These are phyloP conservation scores for Monosporozyma aquatica DNA, from an alignment of 805 yeast species.

Conservation along the genomic window DNA sequence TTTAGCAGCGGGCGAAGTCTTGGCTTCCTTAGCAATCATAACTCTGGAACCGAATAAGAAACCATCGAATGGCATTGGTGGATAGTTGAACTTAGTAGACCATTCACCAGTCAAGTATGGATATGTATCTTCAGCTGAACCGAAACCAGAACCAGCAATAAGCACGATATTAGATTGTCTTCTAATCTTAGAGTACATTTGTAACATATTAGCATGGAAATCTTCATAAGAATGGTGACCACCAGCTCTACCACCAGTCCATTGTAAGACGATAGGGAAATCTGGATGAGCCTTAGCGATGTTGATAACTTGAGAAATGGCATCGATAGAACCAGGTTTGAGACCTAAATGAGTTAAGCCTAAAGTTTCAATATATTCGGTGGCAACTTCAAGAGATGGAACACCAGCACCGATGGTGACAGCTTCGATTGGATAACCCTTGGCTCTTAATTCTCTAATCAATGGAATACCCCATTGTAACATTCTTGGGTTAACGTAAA, in stretches of 20 bases:
- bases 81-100: constrained; percentile 80
- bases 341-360: constrained; percentile 91
- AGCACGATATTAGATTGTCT: constrained; percentile 80
- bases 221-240: constrained; percentile 99
- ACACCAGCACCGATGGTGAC: constrained; percentile 99
- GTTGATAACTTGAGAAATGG: constrained; percentile 74
- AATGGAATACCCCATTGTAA: constrained; percentile 98
- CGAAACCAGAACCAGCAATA: constrained; percentile 97
- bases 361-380: constrained; percentile 87
- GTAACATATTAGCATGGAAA: constrained; percentile 94
- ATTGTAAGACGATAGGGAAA: constrained; percentile 95
- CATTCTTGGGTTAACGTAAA: constrained; percentile 95
- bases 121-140: constrained; percentile 92
- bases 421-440: constrained; percentile 93
- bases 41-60: constrained; percentile 91
- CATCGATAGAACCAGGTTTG: constrained; percentile 96
- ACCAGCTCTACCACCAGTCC: constrained; percentile 99
- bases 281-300: constrained; percentile 93
- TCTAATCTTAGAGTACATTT: constrained; percentile 92
- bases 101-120: constrained; percentile 97
- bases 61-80: constrained; percentile 99
- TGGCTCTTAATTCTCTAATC: constrained; percentile 76
- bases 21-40: constrained; percentile 95
- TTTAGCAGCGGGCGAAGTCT: constrained; percentile 90
- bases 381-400: constrained; percentile 93